Base-by-base conservation (phyloP, 106 monocot genomes). In the Dioscorea alata region DNA sequence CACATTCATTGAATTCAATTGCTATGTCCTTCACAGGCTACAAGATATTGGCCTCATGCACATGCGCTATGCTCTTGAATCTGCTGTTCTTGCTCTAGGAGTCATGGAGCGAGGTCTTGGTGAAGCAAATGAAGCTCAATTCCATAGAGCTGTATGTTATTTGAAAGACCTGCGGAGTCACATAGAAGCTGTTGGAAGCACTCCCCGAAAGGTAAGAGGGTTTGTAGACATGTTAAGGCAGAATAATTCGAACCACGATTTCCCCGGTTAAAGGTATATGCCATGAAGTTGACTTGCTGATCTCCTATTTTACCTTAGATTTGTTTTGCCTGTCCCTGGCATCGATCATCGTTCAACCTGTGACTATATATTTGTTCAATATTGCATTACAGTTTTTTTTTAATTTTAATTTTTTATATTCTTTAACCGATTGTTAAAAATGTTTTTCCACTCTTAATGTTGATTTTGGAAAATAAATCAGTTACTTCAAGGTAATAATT, bases 41-140 rank as follows among this genome's bases (percentile, higher is more conserved):
- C 84, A 83, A 70, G 92, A 97, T 61, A 75, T 90, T 66, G 92
- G 92, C 70, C 97, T 97, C 49, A 69, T 97, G 73, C 86, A 85
- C 77, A 84, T 92, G 82, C 75, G 89, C 5, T 97, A 90, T 92
- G 89, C 82, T 79, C 80, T 97, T 72, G 87, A 92, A 76, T 92
- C 85, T n/a, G 78, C 79, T 74, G 79, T 85, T 63, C 81, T 89
- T 83, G 81, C 92, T 73, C 71, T 97, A 35, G 83, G 83, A 71
- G 65, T 75, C 63, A 92, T 97, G 82, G 97, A 84, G 63, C 69
- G 34, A 60, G 77, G 78, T 73, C 16, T 42, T 6, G 75, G 51
- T 69, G 70, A 73, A 73, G 80, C 75, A 68, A 71, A 68, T 73
- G 79, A 89, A 4, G 63, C 57, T 48, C 73, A 85, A 48, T 85